phyloP scores from a whole-genome alignment of 331 rosid species.

The Acacia pycnantha region DNA sequence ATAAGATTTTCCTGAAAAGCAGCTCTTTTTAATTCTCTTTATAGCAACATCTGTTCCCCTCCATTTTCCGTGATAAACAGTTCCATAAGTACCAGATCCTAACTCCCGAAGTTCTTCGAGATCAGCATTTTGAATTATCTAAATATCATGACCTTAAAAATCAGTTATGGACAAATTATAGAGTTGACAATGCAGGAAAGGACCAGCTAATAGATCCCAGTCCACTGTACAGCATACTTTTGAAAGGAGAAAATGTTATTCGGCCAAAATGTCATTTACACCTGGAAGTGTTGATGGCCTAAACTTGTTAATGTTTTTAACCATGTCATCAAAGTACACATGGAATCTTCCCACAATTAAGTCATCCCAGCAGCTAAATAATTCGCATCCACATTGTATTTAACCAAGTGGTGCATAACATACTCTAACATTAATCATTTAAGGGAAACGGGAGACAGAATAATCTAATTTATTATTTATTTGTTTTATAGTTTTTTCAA shows the following conservation, averaged over 20 bases:
- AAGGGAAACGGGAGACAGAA: neutral
- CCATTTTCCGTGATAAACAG: conserved; percentile 79
- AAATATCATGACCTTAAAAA: conserved; percentile 19
- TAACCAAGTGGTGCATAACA: neutral
- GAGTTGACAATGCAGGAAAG: conserved; percentile 5
- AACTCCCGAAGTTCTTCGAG: conserved; percentile 66
- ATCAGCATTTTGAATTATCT: conserved; percentile 64
- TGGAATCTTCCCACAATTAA: neutral
- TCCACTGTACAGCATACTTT: neutral
- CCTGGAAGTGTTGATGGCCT: neutral
- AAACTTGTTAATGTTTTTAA: neutral
- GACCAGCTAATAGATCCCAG: neutral
- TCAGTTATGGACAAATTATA: conserved; percentile 23
- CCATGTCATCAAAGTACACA: neutral
- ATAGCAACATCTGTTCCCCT: conserved; percentile 73
- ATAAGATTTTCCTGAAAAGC: conserved; percentile 65
- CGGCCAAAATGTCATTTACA: neutral
- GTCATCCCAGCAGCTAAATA: neutral
- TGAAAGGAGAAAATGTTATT: neutral
- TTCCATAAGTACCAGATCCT: conserved; percentile 79
- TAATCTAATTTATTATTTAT: neutral
- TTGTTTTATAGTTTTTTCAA: neutral
- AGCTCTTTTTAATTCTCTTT: conserved; percentile 66
- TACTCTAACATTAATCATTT: neutral
- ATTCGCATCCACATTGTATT: neutral